Percentiles rank a stretch among this genome's conserved stretches.
Evolutionary conservation across 768 basidiomycete species (phyloP).

Genomic region (Xerocomellus amylosporus): DNA sequence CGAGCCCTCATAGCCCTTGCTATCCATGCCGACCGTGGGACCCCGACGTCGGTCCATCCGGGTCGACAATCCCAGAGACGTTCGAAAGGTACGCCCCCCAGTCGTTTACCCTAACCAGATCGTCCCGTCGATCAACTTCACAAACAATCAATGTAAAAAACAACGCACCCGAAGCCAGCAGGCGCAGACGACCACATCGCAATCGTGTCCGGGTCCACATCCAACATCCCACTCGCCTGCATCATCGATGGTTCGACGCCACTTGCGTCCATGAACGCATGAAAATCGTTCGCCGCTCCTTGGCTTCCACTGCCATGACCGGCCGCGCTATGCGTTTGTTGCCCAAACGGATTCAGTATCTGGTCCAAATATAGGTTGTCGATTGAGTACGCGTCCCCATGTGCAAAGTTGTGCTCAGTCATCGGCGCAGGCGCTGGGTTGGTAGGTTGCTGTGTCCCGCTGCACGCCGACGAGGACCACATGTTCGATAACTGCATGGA

Average conservation of each 20-base stretch:
- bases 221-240: constrained; percentile 1
- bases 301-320: neutral
- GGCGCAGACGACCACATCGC: constrained; percentile 65
- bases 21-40: neutral
- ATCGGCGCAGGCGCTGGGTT: neutral
- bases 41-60: constrained; percentile 9
- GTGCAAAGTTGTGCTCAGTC: constrained; percentile 1
- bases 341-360: constrained; percentile 12
- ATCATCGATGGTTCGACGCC: constrained; percentile 3
- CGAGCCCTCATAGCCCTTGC: neutral
- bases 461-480: constrained; percentile 21
- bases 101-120: constrained; percentile 34
- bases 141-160: neutral
- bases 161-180: constrained; percentile 54
- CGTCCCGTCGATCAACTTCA: neutral
- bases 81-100: constrained; percentile 40
- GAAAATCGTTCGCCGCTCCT: constrained; percentile 1
- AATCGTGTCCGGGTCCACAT: constrained; percentile 49
- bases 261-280: constrained; percentile 12
- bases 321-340: neutral
- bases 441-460: neutral
- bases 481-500: constrained; percentile 5
- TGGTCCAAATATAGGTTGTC: constrained; percentile 24
- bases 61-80: constrained; percentile 26
- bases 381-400: constrained; percentile 13